Evolutionary conservation across 2,329 filamentous ascomycete species (phyloP), one percentile per base, ranked within the genome.

Genomic region (Ceratocystis lukuohia): DNA sequence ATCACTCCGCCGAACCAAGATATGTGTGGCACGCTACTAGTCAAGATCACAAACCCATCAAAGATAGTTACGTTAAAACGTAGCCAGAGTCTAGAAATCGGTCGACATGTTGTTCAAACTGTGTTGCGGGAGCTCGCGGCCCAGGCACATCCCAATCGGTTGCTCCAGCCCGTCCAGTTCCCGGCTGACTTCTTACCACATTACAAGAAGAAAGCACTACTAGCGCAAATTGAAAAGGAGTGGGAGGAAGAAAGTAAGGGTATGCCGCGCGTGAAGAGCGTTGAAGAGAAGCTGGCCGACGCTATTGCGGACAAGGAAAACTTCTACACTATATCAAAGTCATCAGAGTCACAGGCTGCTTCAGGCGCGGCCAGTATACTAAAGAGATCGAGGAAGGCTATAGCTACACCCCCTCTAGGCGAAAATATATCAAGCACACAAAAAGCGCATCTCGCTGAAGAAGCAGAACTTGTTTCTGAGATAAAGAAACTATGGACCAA

Each of bases 11-110:
- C 66, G 5, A 57, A 1, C 15, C 17, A 15, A 8, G 66, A 68
- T 45, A 28, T 69, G 25, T 65, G 50, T 8, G 69, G 69, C 25
- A 68, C 67, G 5, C 5, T 69, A 22, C 46, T 46, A 20, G 12
- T 68, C 12, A 65, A 64, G 25, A 61, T 68, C n/a, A 62, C 61
- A 12, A 65, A 66, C 17, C 61, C 65, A 25, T n/a, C 20, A 20
- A 22, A n/a, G 8, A 25, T 66, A 17, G 64, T 65, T 15, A 56
- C 28, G 7, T 41, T 64, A n/a, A 65, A 62, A 33, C 53, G 53
- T 12, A 56, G 28, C 1, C 28, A 62, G 15, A 45, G 45, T 4
- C 17, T 53, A 44, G 65, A 67, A 4, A 45, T 68, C 22, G 69
- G 65, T 15, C 61, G 62, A 15, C 17, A 66, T 10, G 62, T 69